Evolutionary conservation across 2,329 filamentous ascomycete genomes (phyloP), one percentile per base, ranked within the genome.

Genomic region (Magnaporthales sp.): DNA sequence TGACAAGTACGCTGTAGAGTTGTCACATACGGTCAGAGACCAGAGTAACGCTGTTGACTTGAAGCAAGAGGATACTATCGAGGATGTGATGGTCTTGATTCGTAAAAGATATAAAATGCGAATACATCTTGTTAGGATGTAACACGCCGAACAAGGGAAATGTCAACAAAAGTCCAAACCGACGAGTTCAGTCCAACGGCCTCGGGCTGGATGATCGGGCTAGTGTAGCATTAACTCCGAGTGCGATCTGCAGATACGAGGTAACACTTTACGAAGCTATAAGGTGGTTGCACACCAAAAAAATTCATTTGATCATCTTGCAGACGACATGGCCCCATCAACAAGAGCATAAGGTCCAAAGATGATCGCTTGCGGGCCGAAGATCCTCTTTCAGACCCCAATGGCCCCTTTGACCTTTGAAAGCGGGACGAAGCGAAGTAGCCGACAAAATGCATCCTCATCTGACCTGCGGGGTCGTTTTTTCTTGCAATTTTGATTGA

Each of bases 21-120:
- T 29, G 19, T 65, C 11, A 51, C 38, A 11, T 65, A 65, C 22
- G 63, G 51, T 5, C 51, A 65, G 63, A 65, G 56, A 19, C 51
- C 51, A 27, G 63, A 65, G 63, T 26, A 27, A 27, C 2, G 15
- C n/a, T 46, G 2, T 46, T 10, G 38, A 46, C 15, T 46, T n/a
- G 38, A 6, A 38, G 32, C 32, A 15, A 38, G 6, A 38, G 2
- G 13, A 3, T 15, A 38, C 19, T 2, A 38, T 38, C n/a, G 32
- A 15, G 4, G 32, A 38, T 15, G 32, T 15, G 32, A 38, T 38
- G 32, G 32, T 31, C 32, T 38, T 19, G 32, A 38, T 15, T 38
- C 32, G 32, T 38, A 38, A 11, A 38, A 15, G 13, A 15, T 38
- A 38, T 11, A 11, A 38, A 38, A 38, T n/a, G 32, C 11, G 32